A percentile compares a stretch with the other conserved stretches of the same genome.
Conservation (phyloP, 345 rosid genomes). For the Cardamine resedifolia region DNA sequence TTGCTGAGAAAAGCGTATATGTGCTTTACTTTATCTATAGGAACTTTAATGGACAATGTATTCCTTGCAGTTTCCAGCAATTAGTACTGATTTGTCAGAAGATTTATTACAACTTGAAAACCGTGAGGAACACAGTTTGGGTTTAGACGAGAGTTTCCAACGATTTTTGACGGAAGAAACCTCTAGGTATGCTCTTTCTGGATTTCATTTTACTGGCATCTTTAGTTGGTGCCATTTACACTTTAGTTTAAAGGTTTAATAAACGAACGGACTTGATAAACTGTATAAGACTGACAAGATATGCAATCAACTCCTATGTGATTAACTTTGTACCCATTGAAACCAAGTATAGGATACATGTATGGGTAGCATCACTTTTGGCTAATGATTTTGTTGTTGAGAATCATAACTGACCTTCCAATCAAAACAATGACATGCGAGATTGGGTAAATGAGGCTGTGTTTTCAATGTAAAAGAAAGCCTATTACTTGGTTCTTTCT, state of each 20-base stretch:
- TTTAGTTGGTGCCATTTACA: conserved; percentile 8
- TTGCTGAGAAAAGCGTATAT: not conserved
- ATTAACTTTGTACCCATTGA: conserved; percentile 10
- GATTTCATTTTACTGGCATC: conserved; percentile 8
- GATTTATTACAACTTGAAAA: conserved; percentile 61
- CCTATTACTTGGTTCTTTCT: conserved; percentile 4
- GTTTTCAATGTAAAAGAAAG: conserved; percentile 1
- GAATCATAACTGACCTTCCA: conserved; percentile 10
- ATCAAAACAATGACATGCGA: not conserved
- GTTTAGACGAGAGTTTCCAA: conserved; percentile 55
- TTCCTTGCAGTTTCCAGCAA: conserved; percentile 82
- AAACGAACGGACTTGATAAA: not conserved
- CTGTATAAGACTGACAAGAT: conserved; percentile 1
- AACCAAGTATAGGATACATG: conserved; percentile 11
- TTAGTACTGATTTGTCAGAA: conserved; percentile 49
- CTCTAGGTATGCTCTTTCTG: conserved; percentile 54
- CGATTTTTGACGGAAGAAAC: conserved; percentile 55
- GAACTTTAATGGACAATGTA: conserved; percentile 19
- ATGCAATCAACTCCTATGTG: conserved; percentile 6
- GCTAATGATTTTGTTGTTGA: conserved; percentile 15
- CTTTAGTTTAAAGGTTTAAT: not conserved
- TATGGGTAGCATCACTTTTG: conserved; percentile 13
- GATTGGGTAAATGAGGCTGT: conserved; percentile 17
- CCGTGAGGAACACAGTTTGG: conserved; percentile 54
- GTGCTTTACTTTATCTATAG: not conserved